A percentile compares a stretch with the other conserved stretches of the same genome.
Evolutionary conservation across 495 filamentous ascomycete species (phyloP).

Genomic region (Daldinia decipiens): DNA sequence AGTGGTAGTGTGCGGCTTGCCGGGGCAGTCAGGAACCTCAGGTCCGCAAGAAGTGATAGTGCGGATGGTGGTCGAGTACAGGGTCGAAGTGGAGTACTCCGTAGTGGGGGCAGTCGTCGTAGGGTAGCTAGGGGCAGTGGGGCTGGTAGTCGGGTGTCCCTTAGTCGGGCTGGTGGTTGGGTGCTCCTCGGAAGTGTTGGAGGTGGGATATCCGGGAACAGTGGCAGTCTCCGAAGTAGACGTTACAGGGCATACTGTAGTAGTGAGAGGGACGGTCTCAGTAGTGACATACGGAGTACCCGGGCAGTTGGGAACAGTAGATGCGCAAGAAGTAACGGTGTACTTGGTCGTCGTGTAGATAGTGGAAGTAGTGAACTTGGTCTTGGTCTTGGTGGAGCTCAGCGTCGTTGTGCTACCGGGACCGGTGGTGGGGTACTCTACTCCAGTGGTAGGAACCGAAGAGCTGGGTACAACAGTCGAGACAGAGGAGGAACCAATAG

Average conservation of each 20-base stretch:
- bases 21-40: conserved; percentile 39
- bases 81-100: conserved; percentile 50
- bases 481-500: no score
- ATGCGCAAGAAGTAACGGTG: conserved; percentile 37
- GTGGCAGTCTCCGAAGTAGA: conserved; percentile 8
- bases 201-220: conserved; percentile 7
- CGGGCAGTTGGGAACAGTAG: conserved; percentile 56
- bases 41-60: conserved; percentile 52
- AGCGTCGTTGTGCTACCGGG: not conserved
- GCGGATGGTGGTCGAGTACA: conserved; percentile 49
- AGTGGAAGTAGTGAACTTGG: conserved; percentile 33
- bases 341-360: conserved; percentile 39
- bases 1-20: conserved; percentile 22
- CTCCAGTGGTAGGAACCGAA: conserved; percentile 1
- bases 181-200: not conserved
- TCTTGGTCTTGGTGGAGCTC: conserved; percentile 1
- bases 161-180: not conserved
- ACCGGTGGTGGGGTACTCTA: not conserved
- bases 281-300: conserved; percentile 43
- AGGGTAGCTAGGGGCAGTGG: conserved; percentile 1
- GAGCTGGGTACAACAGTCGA: not conserved
- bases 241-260: conserved; percentile 50
- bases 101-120: conserved; percentile 12
- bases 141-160: not conserved
- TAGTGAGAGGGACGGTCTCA: conserved; percentile 41